Base-by-base conservation (phyloP, 495 filamentous ascomycete genomes). In the Lasiosphaeria miniovina region DNA sequence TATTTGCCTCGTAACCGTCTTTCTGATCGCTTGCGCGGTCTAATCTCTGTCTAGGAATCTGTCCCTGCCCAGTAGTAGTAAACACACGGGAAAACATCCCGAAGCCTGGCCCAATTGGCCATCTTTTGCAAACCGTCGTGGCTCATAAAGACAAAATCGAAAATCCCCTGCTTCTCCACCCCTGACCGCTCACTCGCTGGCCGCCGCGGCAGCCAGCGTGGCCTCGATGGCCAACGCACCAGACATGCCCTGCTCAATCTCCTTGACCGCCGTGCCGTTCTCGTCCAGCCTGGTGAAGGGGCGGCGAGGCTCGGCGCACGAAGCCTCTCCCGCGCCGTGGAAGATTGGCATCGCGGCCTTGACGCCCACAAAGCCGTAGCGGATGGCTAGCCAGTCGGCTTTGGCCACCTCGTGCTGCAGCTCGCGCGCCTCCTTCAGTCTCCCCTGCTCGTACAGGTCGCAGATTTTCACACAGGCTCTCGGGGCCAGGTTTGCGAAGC, bases 381-480 rank as follows among this genome's bases (percentile, higher is more conserved):
- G 90, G 46, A 90, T 93, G 36, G 91, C 81, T 36, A 90, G 79
- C 90, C 90, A 93, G 67, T 93, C 90, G 17, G 86, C 89, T 65
- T 79, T 82, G 57, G 85, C 87, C 55, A 95, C 78, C 36, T 85
- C 71, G 64, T 84, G 81, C 72, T 95, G 90, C 52, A 88, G 74
- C 65, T 82, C 81, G 41, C 86, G 81, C 0, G 89, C 88, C 75
- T 92, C 87, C 24, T 84, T 80, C 31, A 87, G 74, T 59, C 84
- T 80, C 6, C 90, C 90, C 61, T 85, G 74, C 6, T 80, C 77
- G 78, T 85, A 93, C 43, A 92, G 78, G 60, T 86, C 80, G 75
- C 88, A 88, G 32, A 93, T 82, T 61, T 84, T 79, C 50, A 91
- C 88, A 63, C 87, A 91, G 4, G 86, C 79, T 66, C 85, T 84